phyloP scores from a whole-genome alignment of 2,329 filamentous ascomycete species.

The Phoma herbarum region DNA sequence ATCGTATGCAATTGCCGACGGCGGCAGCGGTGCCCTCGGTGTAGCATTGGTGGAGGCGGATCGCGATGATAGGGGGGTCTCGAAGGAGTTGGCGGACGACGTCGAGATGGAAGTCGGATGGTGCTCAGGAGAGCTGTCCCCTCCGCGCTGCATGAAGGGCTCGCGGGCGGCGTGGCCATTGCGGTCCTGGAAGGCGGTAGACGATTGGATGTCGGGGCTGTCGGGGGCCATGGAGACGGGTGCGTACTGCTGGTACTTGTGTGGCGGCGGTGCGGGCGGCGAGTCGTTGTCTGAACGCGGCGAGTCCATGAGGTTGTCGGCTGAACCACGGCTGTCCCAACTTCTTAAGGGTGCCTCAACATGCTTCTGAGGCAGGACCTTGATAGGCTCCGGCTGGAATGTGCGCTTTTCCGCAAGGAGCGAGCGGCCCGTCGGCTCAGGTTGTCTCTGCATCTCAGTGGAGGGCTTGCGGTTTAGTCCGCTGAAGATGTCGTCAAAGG shows the following conservation, averaged over 20 bases:
- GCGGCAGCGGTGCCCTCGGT: constrained; percentile 38
- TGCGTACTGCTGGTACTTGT: constrained; percentile 47
- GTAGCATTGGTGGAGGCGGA: constrained; percentile 44
- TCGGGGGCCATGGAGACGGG: constrained; percentile 42
- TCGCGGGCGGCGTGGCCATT: constrained; percentile 33
- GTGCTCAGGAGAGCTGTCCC: constrained; percentile 37
- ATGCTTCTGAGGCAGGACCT: constrained; percentile 54
- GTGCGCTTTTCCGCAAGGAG: constrained; percentile 47
- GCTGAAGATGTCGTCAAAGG: constrained; percentile 61
- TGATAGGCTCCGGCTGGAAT: constrained; percentile 55
- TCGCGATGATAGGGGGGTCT: constrained; percentile 46
- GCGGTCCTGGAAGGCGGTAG: constrained; percentile 39
- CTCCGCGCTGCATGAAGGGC: constrained; percentile 34
- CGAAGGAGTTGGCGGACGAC: constrained; percentile 43
- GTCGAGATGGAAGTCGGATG: constrained; percentile 39
- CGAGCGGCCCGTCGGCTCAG: constrained; percentile 42
- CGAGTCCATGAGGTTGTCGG: constrained; percentile 59
- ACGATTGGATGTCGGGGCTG: constrained; percentile 41
- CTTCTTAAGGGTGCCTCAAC: constrained; percentile 61
- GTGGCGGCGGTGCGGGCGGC: constrained; percentile 44
- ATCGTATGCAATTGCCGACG: constrained; percentile 27
- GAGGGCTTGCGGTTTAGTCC: constrained; percentile 44
- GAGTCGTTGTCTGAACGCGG: constrained; percentile 48
- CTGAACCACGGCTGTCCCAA: constrained; percentile 61
- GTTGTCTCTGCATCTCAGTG: constrained; percentile 32